Percentiles rank a stretch among this genome's conserved stretches.
Conservation (phyloP, 371 early-diverging fungal genomes). For the Mucor plumbeus region DNA sequence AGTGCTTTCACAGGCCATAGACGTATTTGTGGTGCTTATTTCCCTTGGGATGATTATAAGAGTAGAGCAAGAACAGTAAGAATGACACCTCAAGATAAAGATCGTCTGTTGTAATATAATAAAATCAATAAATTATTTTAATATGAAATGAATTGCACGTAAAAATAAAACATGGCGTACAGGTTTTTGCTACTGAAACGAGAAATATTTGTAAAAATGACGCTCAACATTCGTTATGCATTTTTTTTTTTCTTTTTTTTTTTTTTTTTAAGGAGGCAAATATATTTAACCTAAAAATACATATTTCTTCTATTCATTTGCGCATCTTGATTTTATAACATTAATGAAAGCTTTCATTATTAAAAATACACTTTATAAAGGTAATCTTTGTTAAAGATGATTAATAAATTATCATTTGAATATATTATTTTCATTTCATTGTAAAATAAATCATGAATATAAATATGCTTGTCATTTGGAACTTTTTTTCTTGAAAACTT, state of each 20-base stretch:
- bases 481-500: not conserved
- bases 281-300: not conserved
- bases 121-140: not conserved
- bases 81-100: slow-evolving; percentile 44
- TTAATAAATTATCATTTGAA: not conserved
- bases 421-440: not conserved
- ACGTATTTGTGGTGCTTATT: slow-evolving; percentile 80
- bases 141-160: not conserved
- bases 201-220: too few species aligned
- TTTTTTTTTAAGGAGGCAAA: not conserved
- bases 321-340: too few species aligned
- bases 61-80: slow-evolving; percentile 55
- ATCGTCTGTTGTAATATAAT: slow-evolving; percentile 39
- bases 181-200: not conserved
- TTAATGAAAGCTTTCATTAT: too few species aligned
- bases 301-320: too few species aligned
- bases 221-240: too few species aligned
- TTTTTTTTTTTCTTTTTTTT: not conserved
- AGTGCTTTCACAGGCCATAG: slow-evolving; percentile 79
- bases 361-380: not conserved
- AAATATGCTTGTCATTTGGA: not conserved
- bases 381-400: not conserved
- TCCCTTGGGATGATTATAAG: slow-evolving; percentile 83
- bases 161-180: not conserved
- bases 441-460: not conserved